Evolutionary conservation across 805 yeast genomes (phyloP).

Genomic region (Saccharomycopsis oosterbeekiorum): DNA sequence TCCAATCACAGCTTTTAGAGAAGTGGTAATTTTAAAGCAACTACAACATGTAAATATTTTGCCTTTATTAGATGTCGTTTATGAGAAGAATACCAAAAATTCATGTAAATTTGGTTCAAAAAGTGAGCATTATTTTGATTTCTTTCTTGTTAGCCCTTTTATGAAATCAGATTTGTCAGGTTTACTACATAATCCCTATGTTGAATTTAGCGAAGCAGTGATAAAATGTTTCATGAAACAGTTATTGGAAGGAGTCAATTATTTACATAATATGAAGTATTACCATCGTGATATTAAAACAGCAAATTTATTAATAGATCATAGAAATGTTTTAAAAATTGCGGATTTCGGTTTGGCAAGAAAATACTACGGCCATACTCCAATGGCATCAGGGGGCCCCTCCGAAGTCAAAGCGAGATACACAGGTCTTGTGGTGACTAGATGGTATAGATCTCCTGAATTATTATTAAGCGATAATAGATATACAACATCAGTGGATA

Average conservation of each 20-base stretch:
- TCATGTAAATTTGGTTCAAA: neutral
- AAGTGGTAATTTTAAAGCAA: constrained; percentile 70
- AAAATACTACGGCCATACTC: constrained; percentile 53
- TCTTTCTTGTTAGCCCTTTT: constrained; percentile 86
- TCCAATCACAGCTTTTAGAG: constrained; percentile 93
- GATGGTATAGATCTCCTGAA: constrained; percentile 98
- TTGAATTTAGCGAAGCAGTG: constrained; percentile 50
- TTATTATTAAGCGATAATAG: constrained; percentile 75
- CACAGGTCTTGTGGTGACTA: constrained; percentile 73
- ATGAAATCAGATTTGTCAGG: constrained; percentile 95
- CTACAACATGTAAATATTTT: constrained; percentile 64
- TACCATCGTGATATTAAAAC: constrained; percentile 92
- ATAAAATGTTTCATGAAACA: constrained; percentile 80
- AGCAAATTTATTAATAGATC: constrained; percentile 79
- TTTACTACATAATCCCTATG: constrained; percentile 67
- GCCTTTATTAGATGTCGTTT: constrained; percentile 71
- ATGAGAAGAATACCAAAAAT: constrained; percentile 5
- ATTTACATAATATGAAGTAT: constrained; percentile 49
- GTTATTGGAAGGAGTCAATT: constrained; percentile 69
- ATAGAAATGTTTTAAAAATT: constrained; percentile 67
- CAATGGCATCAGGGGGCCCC: constrained; percentile 28
- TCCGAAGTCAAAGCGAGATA: constrained; percentile 27
- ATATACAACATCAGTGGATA: constrained; percentile 91
- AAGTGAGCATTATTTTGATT: constrained; percentile 24
- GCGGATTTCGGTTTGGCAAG: constrained; percentile 97